A percentile compares a stretch with the other conserved stretches of the same genome.
phyloP scores from a whole-genome alignment of 495 filamentous ascomycete genomes.

The Penicillium cataractarum region DNA sequence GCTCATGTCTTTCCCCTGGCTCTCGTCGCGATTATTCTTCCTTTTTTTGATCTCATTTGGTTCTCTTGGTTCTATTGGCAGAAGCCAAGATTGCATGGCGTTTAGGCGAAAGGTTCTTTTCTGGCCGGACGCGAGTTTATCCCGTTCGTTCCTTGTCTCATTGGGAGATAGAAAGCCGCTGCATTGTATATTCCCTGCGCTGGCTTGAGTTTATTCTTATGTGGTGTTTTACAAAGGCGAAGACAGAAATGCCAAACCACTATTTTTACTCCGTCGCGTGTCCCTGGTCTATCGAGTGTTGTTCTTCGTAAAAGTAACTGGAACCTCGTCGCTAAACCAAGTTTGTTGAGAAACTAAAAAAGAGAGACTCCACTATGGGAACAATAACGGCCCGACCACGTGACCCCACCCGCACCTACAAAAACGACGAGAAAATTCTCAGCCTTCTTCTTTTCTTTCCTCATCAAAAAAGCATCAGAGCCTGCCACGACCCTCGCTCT shows the following conservation, averaged over 20 bases:
- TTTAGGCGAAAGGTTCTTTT: neutral
- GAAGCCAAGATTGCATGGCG: neutral
- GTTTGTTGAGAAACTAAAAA: neutral
- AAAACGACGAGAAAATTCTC: constrained; percentile 30
- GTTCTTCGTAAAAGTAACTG: neutral
- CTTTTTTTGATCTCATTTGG: neutral
- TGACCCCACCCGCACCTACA: constrained; percentile 33
- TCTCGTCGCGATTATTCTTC: neutral
- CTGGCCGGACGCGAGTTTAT: neutral
- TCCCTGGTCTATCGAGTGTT: too few relatives aligned
- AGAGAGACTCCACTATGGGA: constrained; percentile 11
- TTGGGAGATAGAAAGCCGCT: neutral
- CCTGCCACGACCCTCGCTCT: constrained; percentile 68
- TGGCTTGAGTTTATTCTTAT: neutral
- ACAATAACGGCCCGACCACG: constrained; percentile 33
- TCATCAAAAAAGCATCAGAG: constrained; percentile 65
- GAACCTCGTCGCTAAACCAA: neutral
- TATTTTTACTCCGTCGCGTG: neutral
- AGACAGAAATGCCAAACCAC: neutral
- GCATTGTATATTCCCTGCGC: neutral
- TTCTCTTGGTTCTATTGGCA: neutral
- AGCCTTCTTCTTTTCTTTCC: constrained; percentile 46
- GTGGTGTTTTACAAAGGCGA: neutral
- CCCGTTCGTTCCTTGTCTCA: neutral
- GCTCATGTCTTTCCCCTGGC: too few relatives aligned